Base-by-base conservation (phyloP, 768 basidiomycete species). In the Suillus discolor region DNA sequence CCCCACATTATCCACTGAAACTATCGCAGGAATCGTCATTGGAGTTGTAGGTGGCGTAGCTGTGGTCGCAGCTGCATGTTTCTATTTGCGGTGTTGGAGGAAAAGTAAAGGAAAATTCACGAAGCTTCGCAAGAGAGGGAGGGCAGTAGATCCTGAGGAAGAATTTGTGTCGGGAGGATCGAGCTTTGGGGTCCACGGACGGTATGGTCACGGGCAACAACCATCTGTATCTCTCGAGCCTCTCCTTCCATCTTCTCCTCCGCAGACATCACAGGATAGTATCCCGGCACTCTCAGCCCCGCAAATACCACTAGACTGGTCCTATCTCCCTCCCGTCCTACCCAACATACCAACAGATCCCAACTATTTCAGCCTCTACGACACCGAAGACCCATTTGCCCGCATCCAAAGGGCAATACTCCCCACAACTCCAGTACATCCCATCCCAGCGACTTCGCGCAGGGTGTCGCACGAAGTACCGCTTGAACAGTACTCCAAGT, bases 161-260 rank as follows among this genome's bases (percentile, higher is more conserved):
- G 57, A 59, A 25, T 59, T 59, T 12, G 23, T 41, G 18, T 59
- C 57, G 16, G 23, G 39, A 3, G 57, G 23, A 41, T 18, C 39
- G 12, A 41, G 6, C 25, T 11, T 59, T 6, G 18, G 11, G 8
- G 18, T 59, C 25, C 9, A 9, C 20, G 38, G 20, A 2, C 16
- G 18, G 20, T 49, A 64, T 23, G 57, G 23, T 57, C 74, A 67
- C 41, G 57, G 64, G 0, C 65, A 68, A 41, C 68, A 55, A 7
- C 65, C 59, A 39, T 75, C 74, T 12, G 31, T 68, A 16, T 74
- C 71, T 0, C 60, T 62, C 9, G 71, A 78, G 18, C 71, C 76
- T 15, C 69, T 76, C 42, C 66, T n/a, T 61, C 64, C 57, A 31
- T 62, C 69, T 6, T 69, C 63, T 62, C 65, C 68, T 0, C 59